Conservation (phyloP, 306 rosid species). For the Gynostemma pentaphyllum region DNA sequence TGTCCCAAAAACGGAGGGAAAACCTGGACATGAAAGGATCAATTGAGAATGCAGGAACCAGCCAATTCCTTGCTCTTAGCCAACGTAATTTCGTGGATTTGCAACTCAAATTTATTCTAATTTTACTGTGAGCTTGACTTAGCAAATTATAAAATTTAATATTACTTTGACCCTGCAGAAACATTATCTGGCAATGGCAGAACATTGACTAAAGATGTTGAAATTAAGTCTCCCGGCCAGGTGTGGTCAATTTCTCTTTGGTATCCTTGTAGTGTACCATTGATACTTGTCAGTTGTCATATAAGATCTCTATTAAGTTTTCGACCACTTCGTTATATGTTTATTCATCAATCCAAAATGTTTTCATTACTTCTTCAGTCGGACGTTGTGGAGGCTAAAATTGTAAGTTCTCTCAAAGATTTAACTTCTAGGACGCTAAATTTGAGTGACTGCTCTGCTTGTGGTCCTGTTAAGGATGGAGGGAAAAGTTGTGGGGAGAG, state of each 20-base stretch:
- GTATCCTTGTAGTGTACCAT: background rate
- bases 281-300: background rate
- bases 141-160: background rate
- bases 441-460: slow-evolving; percentile 13
- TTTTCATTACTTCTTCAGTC: slow-evolving; percentile 18
- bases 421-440: slow-evolving; percentile 13
- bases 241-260: slow-evolving; percentile 23
- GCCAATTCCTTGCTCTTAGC: slow-evolving; percentile 10
- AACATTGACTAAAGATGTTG: slow-evolving; percentile 15
- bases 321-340: background rate
- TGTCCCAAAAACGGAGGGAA: slow-evolving; percentile 15
- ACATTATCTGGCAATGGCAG: slow-evolving; percentile 15
- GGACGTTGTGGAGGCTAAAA: slow-evolving; percentile 22
- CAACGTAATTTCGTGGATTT: slow-evolving; percentile 12
- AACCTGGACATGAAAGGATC: slow-evolving; percentile 10
- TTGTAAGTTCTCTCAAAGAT: slow-evolving; percentile 20
- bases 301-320: slow-evolving; percentile 3
- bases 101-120: background rate
- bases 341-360: background rate
- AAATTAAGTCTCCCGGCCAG: slow-evolving; percentile 32
- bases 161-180: slow-evolving; percentile 28
- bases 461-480: slow-evolving; percentile 16
- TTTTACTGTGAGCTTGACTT: background rate
- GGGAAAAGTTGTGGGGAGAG: slow-evolving; percentile 21
- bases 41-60: slow-evolving; percentile 7